Evolutionary conservation across 2,329 filamentous ascomycete genomes (phyloP), one percentile per base, ranked within the genome.

Genomic region (Aspergillus arachidicola): DNA sequence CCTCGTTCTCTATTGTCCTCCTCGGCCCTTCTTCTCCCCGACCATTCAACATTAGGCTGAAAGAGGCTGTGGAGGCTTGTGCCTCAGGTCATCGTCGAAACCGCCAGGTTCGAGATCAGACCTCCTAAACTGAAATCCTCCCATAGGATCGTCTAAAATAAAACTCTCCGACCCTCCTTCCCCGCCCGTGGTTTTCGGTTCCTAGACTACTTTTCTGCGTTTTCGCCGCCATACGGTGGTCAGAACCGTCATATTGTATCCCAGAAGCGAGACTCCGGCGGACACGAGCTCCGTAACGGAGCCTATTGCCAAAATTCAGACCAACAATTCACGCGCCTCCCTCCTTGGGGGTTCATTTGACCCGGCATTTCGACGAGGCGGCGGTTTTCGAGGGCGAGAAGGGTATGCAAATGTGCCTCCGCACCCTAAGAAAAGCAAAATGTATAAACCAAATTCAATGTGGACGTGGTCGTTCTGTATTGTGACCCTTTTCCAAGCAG

Each of bases 391-490:
- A 77, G 76, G 82, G 69, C 80, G 84, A 71, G 77, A 85, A 78
- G 84, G 79, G 66, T 80, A 84, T 78, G 67, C 80, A 32, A 75
- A 74, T 67, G 72, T 75, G 45, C 77, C 71, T 48, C 74, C 77
- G 26, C 71, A 67, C 71, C 75, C 65, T 56, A 63, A 66, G 38
- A 69, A 62, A 46, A 72, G 74, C 70, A 87, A 80, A 71, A 87
- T 94, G 82, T 94, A 93, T 75, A 87, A 91, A 71, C 90, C 96
- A 71, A 91, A 89, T 75, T 91, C 91, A 62, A 87, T 85, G 73
- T 99, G 95, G 94, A 93, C 94, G 19, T 94, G 93, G 84, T 83
- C 88, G 65, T 98, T 98, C 76, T 87, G 96, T 79, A 77, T 88
- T 67, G 85, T 91, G 41, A 89, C 92, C 41, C 78, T 90, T 53